phyloP scores from a whole-genome alignment of 176 grass and related monocot genomes.

The Eremochloa ophiuroides region DNA sequence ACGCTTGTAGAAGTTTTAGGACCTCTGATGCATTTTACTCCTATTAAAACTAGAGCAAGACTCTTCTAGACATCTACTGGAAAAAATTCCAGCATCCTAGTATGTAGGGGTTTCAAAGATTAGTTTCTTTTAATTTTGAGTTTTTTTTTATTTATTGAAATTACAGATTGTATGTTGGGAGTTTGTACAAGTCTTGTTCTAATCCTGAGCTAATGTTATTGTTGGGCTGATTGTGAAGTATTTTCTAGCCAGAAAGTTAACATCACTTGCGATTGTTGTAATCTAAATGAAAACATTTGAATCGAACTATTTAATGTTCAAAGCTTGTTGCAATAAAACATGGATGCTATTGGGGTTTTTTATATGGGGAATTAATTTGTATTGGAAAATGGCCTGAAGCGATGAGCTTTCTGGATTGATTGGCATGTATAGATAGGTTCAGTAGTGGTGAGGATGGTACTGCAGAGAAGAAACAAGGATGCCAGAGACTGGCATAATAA shows the following conservation, averaged over 20 bases:
- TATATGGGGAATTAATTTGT: background rate
- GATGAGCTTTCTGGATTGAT: background rate
- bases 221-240: background rate
- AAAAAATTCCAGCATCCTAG: background rate
- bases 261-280: background rate
- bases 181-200: background rate
- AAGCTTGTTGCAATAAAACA: background rate
- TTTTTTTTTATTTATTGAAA: background rate
- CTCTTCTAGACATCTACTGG: background rate
- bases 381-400: background rate
- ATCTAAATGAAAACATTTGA: background rate
- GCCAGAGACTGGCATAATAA: background rate
- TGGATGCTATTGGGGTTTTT: background rate
- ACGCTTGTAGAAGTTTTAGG: background rate
- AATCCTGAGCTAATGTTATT: constrained; percentile 4
- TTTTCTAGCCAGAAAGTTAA: background rate
- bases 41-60: background rate
- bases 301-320: background rate
- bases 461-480: background rate
- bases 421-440: background rate
- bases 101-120: background rate
- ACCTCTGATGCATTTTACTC: background rate
- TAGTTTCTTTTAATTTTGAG: background rate
- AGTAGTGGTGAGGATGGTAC: background rate
- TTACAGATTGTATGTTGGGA: background rate